phyloP scores from a whole-genome alignment of 2,329 filamentous ascomycete genomes.

The Westerdykella ornata region DNA sequence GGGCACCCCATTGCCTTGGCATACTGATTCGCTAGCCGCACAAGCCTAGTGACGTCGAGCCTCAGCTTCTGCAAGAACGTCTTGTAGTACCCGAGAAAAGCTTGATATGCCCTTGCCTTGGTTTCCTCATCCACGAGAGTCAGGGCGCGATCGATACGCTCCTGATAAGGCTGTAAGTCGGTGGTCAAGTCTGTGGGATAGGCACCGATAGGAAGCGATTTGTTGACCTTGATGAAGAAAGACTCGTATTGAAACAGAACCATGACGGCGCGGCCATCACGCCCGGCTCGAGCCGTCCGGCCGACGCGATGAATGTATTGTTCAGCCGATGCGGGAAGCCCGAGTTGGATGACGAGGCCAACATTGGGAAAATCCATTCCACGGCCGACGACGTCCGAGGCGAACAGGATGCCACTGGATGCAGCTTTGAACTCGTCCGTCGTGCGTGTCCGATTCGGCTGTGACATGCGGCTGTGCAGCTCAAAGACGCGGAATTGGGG shows the following conservation, averaged over 20 bases:
- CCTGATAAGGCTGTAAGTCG: slow-evolving; percentile 27
- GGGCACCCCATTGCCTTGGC: slow-evolving; percentile 41
- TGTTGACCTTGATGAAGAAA: slow-evolving; percentile 48
- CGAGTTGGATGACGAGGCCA: slow-evolving; percentile 45
- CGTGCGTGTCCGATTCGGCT: slow-evolving; percentile 39
- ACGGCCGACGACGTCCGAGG: slow-evolving; percentile 44
- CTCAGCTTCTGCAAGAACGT: slow-evolving; percentile 40
- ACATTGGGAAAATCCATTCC: slow-evolving; percentile 50
- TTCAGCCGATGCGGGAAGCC: slow-evolving; percentile 46
- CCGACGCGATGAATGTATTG: slow-evolving; percentile 42
- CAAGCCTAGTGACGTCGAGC: slow-evolving; percentile 35
- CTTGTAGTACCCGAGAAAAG: slow-evolving; percentile 45
- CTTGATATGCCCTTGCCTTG: slow-evolving; percentile 43
- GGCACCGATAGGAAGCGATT: slow-evolving; percentile 45
- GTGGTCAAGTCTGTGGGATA: slow-evolving; percentile 42
- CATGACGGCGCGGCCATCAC: slow-evolving; percentile 49
- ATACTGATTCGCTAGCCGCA: slow-evolving; percentile 41
- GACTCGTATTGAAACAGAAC: slow-evolving; percentile 48
- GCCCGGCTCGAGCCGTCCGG: slow-evolving; percentile 39
- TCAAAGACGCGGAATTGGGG: slow-evolving; percentile 37
- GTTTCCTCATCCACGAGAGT: slow-evolving; percentile 34
- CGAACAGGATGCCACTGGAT: slow-evolving; percentile 46
- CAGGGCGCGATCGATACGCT: slow-evolving; percentile 31
- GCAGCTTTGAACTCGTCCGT: slow-evolving; percentile 43
- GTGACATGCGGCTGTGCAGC: slow-evolving; percentile 41